Evolutionary conservation across 177 flowering plant genomes (phyloP).

Genomic region (Vitis hybrid): DNA sequence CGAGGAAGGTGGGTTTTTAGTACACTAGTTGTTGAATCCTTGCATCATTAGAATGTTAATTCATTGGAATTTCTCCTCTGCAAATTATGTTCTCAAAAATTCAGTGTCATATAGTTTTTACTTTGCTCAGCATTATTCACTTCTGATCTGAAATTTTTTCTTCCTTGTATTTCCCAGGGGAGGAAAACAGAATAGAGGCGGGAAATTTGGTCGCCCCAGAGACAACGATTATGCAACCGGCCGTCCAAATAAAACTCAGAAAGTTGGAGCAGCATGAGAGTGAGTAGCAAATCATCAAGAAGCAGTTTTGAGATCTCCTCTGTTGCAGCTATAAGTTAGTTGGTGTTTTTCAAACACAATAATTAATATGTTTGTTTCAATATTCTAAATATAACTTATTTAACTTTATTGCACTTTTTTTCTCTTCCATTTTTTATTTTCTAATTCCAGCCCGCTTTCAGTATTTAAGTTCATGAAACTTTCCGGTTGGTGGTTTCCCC

Average conservation of each 20-base stretch:
- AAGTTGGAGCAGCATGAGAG: constrained; percentile 29
- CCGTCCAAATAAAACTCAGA: constrained; percentile 56
- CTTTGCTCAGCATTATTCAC: neutral
- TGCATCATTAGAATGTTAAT: neutral
- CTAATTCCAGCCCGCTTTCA: too few relatives aligned
- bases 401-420: too few relatives aligned
- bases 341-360: neutral
- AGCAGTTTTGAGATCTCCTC: constrained; percentile 4
- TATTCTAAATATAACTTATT: too few relatives aligned
- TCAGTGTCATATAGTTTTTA: neutral
- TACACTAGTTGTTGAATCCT: neutral
- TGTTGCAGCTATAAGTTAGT: neutral
- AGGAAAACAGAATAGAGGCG: constrained; percentile 50
- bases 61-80: neutral
- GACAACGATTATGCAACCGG: constrained; percentile 33
- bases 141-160: neutral
- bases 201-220: constrained; percentile 40
- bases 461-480: too few relatives aligned
- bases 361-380: neutral
- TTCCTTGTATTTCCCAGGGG: constrained; percentile 38
- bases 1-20: constrained; percentile 56
- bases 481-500: too few relatives aligned
- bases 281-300: neutral
- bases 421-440: too few relatives aligned
- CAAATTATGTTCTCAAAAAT: neutral